Percentiles rank a stretch among this genome's conserved stretches.
Conservation (phyloP, 805 yeast species). For the Starmerella apicola region DNA sequence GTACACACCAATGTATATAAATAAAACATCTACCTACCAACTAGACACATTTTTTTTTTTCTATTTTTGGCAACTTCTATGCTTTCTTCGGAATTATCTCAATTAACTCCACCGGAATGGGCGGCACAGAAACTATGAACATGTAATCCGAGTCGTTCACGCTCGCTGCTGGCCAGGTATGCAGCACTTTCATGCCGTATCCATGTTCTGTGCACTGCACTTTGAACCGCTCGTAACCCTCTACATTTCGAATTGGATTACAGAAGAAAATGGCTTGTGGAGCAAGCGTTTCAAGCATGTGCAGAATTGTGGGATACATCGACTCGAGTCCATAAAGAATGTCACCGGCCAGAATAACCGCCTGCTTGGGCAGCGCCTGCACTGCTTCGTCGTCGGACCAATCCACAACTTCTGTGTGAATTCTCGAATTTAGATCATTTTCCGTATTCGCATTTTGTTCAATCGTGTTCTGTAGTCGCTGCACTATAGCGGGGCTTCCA, state of each 20-base stretch:
- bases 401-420: slow-evolving; percentile 4
- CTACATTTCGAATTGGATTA: slow-evolving; percentile 14
- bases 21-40: background rate
- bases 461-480: slow-evolving; percentile 1
- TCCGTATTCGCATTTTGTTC: background rate
- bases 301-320: slow-evolving; percentile 5
- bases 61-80: too few species aligned
- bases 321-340: slow-evolving; percentile 13
- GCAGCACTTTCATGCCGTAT: background rate
- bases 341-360: slow-evolving; percentile 14
- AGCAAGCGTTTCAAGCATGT: slow-evolving; percentile 2
- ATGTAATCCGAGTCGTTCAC: slow-evolving; percentile 11
- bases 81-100: too few species aligned
- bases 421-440: too few species aligned
- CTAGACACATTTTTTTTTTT: too few species aligned
- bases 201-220: slow-evolving; percentile 1
- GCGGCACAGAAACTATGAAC: slow-evolving; percentile 15
- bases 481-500: slow-evolving; percentile 9
- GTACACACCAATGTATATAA: too few species aligned
- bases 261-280: slow-evolving; percentile 7
- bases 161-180: background rate
- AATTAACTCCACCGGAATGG: slow-evolving; percentile 13
- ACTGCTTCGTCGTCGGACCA: slow-evolving; percentile 12
- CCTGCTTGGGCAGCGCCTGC: slow-evolving; percentile 6
- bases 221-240: slow-evolving; percentile 9